These are phyloP conservation scores for Eremochloa ophiuroides DNA, from an alignment of 176 grass and related monocot genomes.

Conservation along the genomic window DNA sequence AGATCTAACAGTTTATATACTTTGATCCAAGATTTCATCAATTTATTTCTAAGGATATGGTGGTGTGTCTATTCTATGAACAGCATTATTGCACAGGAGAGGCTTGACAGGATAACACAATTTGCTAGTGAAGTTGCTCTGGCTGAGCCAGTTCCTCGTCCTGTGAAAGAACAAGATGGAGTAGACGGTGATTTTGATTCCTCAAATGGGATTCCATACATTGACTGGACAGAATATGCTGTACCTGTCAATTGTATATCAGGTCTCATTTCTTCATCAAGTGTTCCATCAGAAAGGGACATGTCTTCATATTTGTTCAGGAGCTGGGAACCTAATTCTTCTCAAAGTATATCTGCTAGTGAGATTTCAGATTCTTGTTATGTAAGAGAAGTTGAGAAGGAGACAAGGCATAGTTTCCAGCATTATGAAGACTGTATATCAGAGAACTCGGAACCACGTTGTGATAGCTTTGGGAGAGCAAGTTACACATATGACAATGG, in stretches of 20 bases:
- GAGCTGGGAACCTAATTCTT: constrained; percentile 64
- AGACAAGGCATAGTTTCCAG: constrained; percentile 50
- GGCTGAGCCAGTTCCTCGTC: constrained; percentile 52
- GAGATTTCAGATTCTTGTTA: constrained; percentile 78
- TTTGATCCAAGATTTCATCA: constrained; percentile 6
- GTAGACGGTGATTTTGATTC: constrained; percentile 43
- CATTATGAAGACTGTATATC: constrained; percentile 69
- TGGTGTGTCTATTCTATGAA: constrained; percentile 26
- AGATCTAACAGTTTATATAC: not conserved
- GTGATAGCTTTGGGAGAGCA: constrained; percentile 77
- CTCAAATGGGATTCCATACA: constrained; percentile 44
- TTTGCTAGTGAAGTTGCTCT: constrained; percentile 78
- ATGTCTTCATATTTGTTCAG: constrained; percentile 56
- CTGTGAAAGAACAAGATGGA: constrained; percentile 50
- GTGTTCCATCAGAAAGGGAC: constrained; percentile 53
- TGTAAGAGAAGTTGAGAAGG: constrained; percentile 79
- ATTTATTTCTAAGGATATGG: constrained; percentile 19
- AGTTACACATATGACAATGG: constrained; percentile 64
- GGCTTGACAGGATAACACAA: constrained; percentile 94
- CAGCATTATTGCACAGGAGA: constrained; percentile 98
- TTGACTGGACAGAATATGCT: constrained; percentile 69
- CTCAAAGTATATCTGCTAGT: constrained; percentile 74
- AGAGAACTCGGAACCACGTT: constrained; percentile 58
- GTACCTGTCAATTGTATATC: constrained; percentile 80
- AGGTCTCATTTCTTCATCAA: constrained; percentile 70